Base-by-base conservation (phyloP, 2,329 filamentous ascomycete genomes). In the Beauveria sp. region DNA sequence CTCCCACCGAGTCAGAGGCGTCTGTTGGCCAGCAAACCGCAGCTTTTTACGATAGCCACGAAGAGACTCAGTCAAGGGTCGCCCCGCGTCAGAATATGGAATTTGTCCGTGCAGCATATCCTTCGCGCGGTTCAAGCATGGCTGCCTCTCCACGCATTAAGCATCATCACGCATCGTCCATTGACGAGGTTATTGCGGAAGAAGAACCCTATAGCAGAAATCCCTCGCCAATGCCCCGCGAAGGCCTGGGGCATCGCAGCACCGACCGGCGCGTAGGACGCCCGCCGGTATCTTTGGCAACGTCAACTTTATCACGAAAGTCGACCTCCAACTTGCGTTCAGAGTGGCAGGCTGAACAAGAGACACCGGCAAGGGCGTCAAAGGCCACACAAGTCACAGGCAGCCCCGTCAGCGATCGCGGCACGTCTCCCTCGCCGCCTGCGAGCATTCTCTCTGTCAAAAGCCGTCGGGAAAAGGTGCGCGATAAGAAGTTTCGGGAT, bases 401-500 rank as follows among this genome's bases (percentile, higher is more conserved):
- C 5, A 66, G 61, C 20, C 65, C 71, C 58, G 10, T 68, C 62
- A 52, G 66, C 42, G 49, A 59, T 24, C 40, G 64, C 30, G 63
- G 60, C 12, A 61, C 54, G 14, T 54, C 60, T 20, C 60, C 60
- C 52, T 62, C 65, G 58, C 59, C 52, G 2, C 66, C 68, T 1
- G 62, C 66, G 6, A 61, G 63, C n/a, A 58, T 65, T 5, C 63
- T 47, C 10, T 70, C 70, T 16, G 60, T 67, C 5, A 67, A 70
- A 38, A 75, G 67, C 47, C 73, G 75, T 18, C 69, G 69, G 20
- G 75, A 77, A 6, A 71, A 69, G 51, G 77, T 78, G 5, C 72
- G 71, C 24, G 73, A 76, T 20, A 72, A 71, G 66, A 78, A 77
- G 63, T 69, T 70, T 57, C 70, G 74, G 18, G 77, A 78, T 40